Evolutionary conservation across 2,329 filamentous ascomycete species (phyloP).

Genomic region (Nigrospora osmanthi): DNA sequence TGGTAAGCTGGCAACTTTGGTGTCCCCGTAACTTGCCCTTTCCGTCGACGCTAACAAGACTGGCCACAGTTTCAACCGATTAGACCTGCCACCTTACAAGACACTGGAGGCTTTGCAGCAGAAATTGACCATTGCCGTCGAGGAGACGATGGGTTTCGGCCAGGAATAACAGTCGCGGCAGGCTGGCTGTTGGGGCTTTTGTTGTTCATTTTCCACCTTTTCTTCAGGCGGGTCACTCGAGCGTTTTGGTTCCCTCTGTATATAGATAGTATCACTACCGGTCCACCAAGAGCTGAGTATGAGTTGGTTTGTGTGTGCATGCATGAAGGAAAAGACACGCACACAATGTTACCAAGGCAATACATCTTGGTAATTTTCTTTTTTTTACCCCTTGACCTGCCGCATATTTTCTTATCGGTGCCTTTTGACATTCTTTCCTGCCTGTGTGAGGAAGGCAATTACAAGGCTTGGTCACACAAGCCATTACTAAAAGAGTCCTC

Average conservation of each 20-base stretch:
- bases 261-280: slow-evolving; percentile 1
- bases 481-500: too few species aligned
- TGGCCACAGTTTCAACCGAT: slow-evolving; percentile 75
- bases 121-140: slow-evolving; percentile 93
- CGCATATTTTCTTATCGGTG: too few species aligned
- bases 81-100: slow-evolving; percentile 93
- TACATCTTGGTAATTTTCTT: too few species aligned
- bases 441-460: too few species aligned
- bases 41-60: slow-evolving; percentile 9
- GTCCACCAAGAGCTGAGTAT: too few species aligned
- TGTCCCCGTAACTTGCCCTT: neutral
- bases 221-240: neutral
- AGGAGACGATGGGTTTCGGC: slow-evolving; percentile 97
- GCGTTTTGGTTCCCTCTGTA: neutral
- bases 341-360: too few species aligned
- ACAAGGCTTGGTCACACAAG: too few species aligned
- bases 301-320: too few species aligned
- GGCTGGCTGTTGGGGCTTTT: neutral
- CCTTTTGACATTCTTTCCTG: too few species aligned
- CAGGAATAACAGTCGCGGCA: slow-evolving; percentile 62
- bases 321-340: too few species aligned
- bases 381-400: too few species aligned
- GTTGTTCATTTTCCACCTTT: neutral
- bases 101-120: slow-evolving; percentile 73
- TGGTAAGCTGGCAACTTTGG: slow-evolving; percentile 56